Base-by-base conservation (phyloP, 2,329 filamentous ascomycete species). In the Scedosporium dehoogii region DNA sequence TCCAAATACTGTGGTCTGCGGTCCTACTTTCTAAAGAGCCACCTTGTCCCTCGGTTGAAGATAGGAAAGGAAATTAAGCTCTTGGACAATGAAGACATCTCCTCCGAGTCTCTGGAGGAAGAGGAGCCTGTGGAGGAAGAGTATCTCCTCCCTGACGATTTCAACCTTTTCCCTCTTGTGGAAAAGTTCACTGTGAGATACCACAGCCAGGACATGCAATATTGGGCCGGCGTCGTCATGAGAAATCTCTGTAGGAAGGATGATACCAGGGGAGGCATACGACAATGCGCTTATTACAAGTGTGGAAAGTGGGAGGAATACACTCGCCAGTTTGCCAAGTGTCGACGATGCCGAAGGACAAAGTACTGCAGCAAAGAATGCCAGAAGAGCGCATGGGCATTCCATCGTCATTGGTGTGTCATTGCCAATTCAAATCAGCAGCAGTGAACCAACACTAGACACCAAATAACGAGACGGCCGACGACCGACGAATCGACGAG, bases 321-420 rank as follows among this genome's bases (percentile, higher is more conserved):
- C 73, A 92, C 93, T 46, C 86, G 94, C 65, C 93, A 99, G 73
- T 99, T 99, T 74, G 94, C 94, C 68, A 99, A 99, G 77, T 99
- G 94, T 77, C 88, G 94, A 67, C 88, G 94, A 67, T 99, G 94
- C 78, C 87, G 94, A 68, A 87, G 94, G 67, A 99, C 94, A 65
- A 99, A 99, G 75, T 97, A 97, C 79, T 99, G 94, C 86, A 97
- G 92, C 83, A 99, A 99, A 76, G 94, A 99, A 75, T 99, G 94
- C 76, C 94, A 99, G 77, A 97, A 97, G 81, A 96, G 91, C 69
- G 96, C 94, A 9, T 99, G 94, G 94, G 92, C 94, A 29, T 97
- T 92, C 76, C 94, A 99, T 73, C 87, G 94, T 65, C 96, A 97
- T 77, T 99, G 94, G 94, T 99, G 94, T 73, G 88, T 94, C 63